Conservation (phyloP, 2,329 filamentous ascomycete genomes). For the Fusarium hostae region DNA sequence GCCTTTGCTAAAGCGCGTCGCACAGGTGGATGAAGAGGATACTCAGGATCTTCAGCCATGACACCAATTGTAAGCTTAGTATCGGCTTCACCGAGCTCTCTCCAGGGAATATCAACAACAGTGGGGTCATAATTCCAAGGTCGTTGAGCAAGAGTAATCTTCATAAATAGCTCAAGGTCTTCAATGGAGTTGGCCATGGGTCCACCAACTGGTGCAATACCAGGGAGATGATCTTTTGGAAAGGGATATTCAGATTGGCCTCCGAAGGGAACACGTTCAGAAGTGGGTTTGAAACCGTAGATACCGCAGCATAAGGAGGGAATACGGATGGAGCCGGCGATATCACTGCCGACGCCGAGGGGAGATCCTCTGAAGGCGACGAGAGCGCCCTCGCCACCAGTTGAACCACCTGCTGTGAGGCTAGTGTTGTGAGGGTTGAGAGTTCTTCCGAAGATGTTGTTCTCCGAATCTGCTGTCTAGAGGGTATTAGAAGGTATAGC, state of each 20-base stretch:
- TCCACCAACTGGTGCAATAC: slow-evolving; percentile 54
- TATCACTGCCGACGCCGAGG: slow-evolving; percentile 42
- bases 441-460: slow-evolving; percentile 44
- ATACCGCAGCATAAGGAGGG: slow-evolving; percentile 65
- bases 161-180: slow-evolving; percentile 47
- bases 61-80: slow-evolving; percentile 57
- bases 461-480: slow-evolving; percentile 54
- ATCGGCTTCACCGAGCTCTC: slow-evolving; percentile 35
- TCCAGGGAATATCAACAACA: slow-evolving; percentile 59
- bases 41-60: slow-evolving; percentile 57
- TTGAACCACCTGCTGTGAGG: slow-evolving; percentile 43
- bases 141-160: slow-evolving; percentile 50
- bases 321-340: slow-evolving; percentile 61
- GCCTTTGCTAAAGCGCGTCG: slow-evolving; percentile 56
- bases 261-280: slow-evolving; percentile 63
- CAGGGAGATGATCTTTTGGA: slow-evolving; percentile 21
- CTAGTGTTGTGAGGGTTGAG: slow-evolving; percentile 50
- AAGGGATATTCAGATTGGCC: slow-evolving; percentile 39
- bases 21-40: slow-evolving; percentile 63
- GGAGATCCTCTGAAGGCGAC: slow-evolving; percentile 40
- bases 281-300: slow-evolving; percentile 65
- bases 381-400: slow-evolving; percentile 41
- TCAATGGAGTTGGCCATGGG: slow-evolving; percentile 55
- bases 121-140: slow-evolving; percentile 59
- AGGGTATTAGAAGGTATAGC: background rate